Conservation (phyloP, 2,329 filamentous ascomycete genomes). For the Claviceps sorghi region DNA sequence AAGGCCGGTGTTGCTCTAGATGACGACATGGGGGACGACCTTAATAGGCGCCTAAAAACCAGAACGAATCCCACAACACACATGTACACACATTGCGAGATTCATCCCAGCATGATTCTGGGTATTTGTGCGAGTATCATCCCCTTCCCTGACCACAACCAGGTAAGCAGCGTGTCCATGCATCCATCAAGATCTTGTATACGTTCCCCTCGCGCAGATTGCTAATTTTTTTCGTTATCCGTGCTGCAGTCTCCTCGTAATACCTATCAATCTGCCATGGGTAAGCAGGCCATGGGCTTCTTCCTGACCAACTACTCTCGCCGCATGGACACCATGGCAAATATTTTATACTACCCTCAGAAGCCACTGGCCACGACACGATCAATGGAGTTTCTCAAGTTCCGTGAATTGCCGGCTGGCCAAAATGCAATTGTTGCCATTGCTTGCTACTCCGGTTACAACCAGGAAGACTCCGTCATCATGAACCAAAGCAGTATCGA, state of each 20-base stretch:
- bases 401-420: slow-evolving; percentile 89
- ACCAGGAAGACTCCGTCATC: slow-evolving; percentile 99
- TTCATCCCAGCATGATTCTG: slow-evolving; percentile 97
- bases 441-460: slow-evolving; percentile 94
- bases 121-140: slow-evolving; percentile 99
- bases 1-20: slow-evolving; percentile 50
- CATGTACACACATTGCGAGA: slow-evolving; percentile 96
- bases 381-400: slow-evolving; percentile 97
- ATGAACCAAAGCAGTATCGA: slow-evolving; percentile 99
- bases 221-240: slow-evolving; percentile 17
- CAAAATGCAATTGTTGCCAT: slow-evolving; percentile 99
- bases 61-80: slow-evolving; percentile 76
- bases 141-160: slow-evolving; percentile 98
- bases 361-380: slow-evolving; percentile 91
- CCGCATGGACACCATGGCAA: slow-evolving; percentile 99
- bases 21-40: slow-evolving; percentile 49
- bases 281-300: slow-evolving; percentile 99
- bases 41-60: slow-evolving; percentile 77
- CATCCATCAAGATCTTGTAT: neutral
- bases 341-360: slow-evolving; percentile 97
- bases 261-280: slow-evolving; percentile 98
- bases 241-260: slow-evolving; percentile 76
- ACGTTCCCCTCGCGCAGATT: neutral
- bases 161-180: slow-evolving; percentile 33
- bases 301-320: slow-evolving; percentile 94